Evolutionary conservation across 805 yeast species (phyloP).

Genomic region (Candida pseudofarinosa): DNA sequence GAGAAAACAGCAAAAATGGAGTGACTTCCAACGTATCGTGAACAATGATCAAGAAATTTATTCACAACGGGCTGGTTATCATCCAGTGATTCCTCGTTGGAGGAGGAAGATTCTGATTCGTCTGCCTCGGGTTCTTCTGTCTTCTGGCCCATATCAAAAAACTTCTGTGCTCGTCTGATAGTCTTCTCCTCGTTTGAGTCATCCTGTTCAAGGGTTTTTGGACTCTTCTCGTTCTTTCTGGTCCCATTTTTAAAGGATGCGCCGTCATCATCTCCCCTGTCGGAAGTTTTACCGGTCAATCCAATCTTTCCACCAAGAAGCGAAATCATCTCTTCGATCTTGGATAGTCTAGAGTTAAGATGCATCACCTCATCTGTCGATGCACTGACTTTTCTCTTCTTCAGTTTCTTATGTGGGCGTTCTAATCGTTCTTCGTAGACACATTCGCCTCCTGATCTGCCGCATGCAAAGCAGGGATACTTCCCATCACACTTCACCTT

Average conservation of each 20-base stretch:
- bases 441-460: neutral
- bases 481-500: conserved; percentile 52
- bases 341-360: conserved; percentile 18
- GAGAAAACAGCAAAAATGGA: conserved; percentile 34
- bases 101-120: neutral
- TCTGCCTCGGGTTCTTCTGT: neutral
- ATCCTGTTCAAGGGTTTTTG: too few species aligned
- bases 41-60: conserved; percentile 1
- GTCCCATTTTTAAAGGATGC: neutral
- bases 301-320: conserved; percentile 19
- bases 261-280: neutral
- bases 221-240: neutral
- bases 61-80: neutral
- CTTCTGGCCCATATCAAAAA: neutral
- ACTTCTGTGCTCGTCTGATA: conserved; percentile 1
- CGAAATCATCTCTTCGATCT: conserved; percentile 18
- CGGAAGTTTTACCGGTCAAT: neutral
- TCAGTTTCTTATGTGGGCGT: conserved; percentile 1
- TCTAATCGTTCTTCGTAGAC: conserved; percentile 1
- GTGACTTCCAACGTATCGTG: conserved; percentile 32
- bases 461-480: conserved; percentile 40
- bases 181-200: neutral
- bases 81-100: neutral
- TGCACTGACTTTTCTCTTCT: neutral
- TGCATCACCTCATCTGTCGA: neutral